Percentiles rank a stretch among this genome's conserved stretches.
Conservation (phyloP, 495 filamentous ascomycete species). For the Aspergillus affinis region DNA sequence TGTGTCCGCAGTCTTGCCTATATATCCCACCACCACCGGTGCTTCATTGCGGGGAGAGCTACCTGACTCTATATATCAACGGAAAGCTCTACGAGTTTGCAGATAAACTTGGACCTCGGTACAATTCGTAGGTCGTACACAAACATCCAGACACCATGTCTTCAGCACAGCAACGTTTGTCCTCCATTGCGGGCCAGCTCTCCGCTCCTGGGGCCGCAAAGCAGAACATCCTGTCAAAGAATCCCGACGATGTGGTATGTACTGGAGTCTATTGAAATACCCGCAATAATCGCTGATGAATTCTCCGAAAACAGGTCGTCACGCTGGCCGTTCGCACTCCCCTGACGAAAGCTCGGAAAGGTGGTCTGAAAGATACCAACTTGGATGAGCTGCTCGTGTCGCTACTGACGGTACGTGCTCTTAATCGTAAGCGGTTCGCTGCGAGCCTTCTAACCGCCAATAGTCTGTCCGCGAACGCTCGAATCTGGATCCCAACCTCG, state of each 20-base stretch:
- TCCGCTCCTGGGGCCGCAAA: slow-evolving; percentile 31
- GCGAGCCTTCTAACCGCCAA: slow-evolving; percentile 4
- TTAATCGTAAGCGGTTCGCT: too few relatives aligned
- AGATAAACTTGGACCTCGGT: background rate
- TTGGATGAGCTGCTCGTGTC: slow-evolving; percentile 80
- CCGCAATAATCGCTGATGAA: background rate
- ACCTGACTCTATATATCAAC: background rate
- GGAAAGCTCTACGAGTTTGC: background rate
- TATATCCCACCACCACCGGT: slow-evolving; percentile 1
- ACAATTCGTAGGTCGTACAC: background rate
- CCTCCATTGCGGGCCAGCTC: slow-evolving; percentile 42
- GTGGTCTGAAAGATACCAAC: slow-evolving; percentile 87
- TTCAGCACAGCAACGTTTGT: slow-evolving; percentile 43
- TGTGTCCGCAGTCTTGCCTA: background rate
- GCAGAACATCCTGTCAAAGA: slow-evolving; percentile 39
- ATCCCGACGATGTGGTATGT: slow-evolving; percentile 47
- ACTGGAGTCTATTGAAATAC: background rate
- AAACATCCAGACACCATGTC: slow-evolving; percentile 31
- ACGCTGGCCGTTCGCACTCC: slow-evolving; percentile 78
- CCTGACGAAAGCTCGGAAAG: slow-evolving; percentile 75
- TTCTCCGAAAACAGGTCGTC: slow-evolving; percentile 59
- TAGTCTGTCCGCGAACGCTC: slow-evolving; percentile 64
- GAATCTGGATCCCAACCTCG: slow-evolving; percentile 75
- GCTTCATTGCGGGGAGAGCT: slow-evolving; percentile 6
- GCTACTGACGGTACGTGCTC: slow-evolving; percentile 62